Evolutionary conservation across 805 yeast species (phyloP).

Genomic region (Naumovozyma dairenensis): DNA sequence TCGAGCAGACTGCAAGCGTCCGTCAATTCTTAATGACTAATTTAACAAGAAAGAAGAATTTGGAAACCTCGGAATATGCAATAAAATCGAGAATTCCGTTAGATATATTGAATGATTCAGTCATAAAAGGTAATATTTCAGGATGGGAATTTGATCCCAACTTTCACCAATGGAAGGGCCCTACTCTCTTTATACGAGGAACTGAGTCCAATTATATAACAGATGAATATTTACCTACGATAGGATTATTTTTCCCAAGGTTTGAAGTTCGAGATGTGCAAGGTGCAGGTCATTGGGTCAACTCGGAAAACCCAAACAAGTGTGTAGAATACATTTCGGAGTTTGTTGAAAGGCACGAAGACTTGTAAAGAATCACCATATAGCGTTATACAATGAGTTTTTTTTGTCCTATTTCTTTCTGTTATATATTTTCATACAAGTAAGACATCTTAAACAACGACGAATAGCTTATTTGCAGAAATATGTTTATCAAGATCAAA

Average conservation of each 20-base stretch:
- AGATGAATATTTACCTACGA: conserved; percentile 66
- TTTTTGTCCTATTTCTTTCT: too few relatives aligned
- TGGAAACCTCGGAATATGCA: conserved; percentile 16
- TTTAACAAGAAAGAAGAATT: conserved; percentile 25
- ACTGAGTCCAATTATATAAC: conserved; percentile 65
- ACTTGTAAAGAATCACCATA: conserved; percentile 7
- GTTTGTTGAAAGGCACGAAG: conserved; percentile 44
- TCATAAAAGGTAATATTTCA: conserved; percentile 58
- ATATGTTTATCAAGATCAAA: too few relatives aligned
- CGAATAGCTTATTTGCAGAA: too few relatives aligned
- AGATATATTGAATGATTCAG: conserved; percentile 50
- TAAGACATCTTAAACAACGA: too few relatives aligned
- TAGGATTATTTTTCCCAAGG: conserved; percentile 69
- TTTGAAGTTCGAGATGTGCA: conserved; percentile 67
- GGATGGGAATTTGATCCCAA: conserved; percentile 65
- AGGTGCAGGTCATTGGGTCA: conserved; percentile 82
- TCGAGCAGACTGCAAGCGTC: conserved; percentile 50
- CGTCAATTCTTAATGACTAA: conserved; percentile 63
- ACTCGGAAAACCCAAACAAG: conserved; percentile 74
- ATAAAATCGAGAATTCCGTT: conserved; percentile 49
- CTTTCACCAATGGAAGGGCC: conserved; percentile 51
- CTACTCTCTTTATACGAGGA: conserved; percentile 74
- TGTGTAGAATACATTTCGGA: conserved; percentile 54
- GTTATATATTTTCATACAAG: too few relatives aligned
- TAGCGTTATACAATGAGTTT: too few relatives aligned